Evolutionary conservation across 768 basidiomycete species (phyloP).

Genomic region (Pleurotus giganteus): DNA sequence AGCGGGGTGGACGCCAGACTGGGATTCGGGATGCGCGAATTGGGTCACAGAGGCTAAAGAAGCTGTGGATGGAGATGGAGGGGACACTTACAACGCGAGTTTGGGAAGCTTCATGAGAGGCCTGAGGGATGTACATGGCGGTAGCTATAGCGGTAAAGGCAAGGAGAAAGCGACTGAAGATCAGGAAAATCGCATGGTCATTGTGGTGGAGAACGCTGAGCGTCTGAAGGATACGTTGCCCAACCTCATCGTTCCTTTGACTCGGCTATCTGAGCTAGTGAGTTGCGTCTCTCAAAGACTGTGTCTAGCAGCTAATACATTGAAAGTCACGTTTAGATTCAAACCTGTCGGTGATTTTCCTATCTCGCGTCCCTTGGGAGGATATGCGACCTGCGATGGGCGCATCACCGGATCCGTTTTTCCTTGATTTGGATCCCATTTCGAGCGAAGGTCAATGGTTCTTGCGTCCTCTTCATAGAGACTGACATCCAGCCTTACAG

Average conservation of each 20-base stretch:
- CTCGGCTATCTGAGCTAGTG: constrained; percentile 72
- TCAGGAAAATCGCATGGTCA: constrained; percentile 44
- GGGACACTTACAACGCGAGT: not conserved
- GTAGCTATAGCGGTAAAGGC: constrained; percentile 17
- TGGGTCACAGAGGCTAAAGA: constrained; percentile 40
- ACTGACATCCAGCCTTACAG: constrained; percentile 18
- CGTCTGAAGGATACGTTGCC: constrained; percentile 59
- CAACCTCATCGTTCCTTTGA: constrained; percentile 66
- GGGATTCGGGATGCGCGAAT: constrained; percentile 60
- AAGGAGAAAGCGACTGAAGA: constrained; percentile 15
- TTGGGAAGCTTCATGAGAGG: constrained; percentile 5
- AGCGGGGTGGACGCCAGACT: constrained; percentile 50
- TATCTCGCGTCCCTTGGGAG: constrained; percentile 69
- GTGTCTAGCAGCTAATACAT: not conserved
- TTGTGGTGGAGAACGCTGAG: constrained; percentile 69
- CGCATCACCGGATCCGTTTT: constrained; percentile 72
- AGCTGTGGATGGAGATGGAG: not conserved
- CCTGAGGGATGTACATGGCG: not conserved
- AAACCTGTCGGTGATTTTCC: constrained; percentile 45
- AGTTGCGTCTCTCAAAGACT: not conserved
- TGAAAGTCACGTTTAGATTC: constrained; percentile 56
- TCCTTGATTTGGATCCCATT: constrained; percentile 51
- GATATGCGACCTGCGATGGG: constrained; percentile 69
- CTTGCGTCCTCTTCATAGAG: not conserved
- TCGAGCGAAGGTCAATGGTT: constrained; percentile 54